phyloP scores from a whole-genome alignment of 2,329 filamentous ascomycete genomes.

The Monosporascus sp. region DNA sequence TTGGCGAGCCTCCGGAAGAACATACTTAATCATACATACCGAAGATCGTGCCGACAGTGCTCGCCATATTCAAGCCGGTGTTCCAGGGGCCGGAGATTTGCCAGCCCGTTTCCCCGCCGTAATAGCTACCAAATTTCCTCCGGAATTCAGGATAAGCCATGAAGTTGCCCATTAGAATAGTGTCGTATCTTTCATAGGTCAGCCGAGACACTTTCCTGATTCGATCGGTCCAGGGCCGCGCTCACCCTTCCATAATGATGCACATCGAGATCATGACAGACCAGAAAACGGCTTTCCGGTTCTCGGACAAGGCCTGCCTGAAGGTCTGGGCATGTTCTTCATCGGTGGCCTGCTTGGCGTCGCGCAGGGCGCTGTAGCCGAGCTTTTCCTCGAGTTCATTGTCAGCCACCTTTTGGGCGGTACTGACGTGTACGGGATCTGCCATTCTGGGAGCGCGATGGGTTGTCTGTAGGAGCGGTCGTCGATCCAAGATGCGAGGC shows the following conservation, averaged over 20 bases:
- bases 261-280: conserved; percentile 27
- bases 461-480: background rate
- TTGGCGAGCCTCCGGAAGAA: no score
- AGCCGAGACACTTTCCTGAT: background rate
- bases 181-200: conserved; percentile 20
- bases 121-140: conserved; percentile 24
- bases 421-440: conserved; percentile 8
- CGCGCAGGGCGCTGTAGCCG: conserved; percentile 20
- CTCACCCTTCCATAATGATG: conserved; percentile 29
- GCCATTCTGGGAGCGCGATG: conserved; percentile 13
- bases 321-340: conserved; percentile 27
- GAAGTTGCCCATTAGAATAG: conserved; percentile 26
- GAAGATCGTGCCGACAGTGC: conserved; percentile 24
- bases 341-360: conserved; percentile 26
- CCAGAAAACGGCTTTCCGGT: conserved; percentile 25
- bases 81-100: conserved; percentile 26
- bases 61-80: conserved; percentile 23
- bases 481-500: background rate
- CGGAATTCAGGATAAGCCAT: conserved; percentile 26
- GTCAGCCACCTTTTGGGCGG: conserved; percentile 24
- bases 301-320: conserved; percentile 21
- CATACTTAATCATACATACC: conserved; percentile 12
- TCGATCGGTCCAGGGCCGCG: no score
- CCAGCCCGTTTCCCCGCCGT: conserved; percentile 15
- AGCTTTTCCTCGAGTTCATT: conserved; percentile 25